A percentile compares a stretch with the other conserved stretches of the same genome.
phyloP scores from a whole-genome alignment of 2,329 filamentous ascomycete genomes.

The Immersiporthe knoxdaviesiana region DNA sequence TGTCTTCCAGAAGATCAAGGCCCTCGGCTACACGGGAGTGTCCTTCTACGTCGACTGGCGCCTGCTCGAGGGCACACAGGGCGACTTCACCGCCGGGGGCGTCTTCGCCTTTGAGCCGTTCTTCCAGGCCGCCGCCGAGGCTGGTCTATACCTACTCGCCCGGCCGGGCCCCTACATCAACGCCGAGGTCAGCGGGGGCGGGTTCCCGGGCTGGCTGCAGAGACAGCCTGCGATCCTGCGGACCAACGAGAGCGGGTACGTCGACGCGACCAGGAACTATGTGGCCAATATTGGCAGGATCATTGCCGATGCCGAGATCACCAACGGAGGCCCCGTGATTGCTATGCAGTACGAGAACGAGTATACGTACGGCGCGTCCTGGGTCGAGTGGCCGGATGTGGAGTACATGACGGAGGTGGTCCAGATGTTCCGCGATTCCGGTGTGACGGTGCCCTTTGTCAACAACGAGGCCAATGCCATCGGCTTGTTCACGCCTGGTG shows the following conservation, averaged over 20 bases:
- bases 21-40: slow-evolving; percentile 77
- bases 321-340: slow-evolving; percentile 79
- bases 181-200: slow-evolving; percentile 75
- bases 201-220: slow-evolving; percentile 80
- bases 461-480: slow-evolving; percentile 69
- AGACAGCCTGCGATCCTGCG: slow-evolving; percentile 67
- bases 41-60: slow-evolving; percentile 84
- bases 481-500: slow-evolving; percentile 67
- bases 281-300: slow-evolving; percentile 60
- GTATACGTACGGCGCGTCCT: slow-evolving; percentile 59
- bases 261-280: slow-evolving; percentile 69
- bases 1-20: slow-evolving; percentile 81
- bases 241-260: slow-evolving; percentile 63
- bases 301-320: slow-evolving; percentile 78
- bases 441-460: slow-evolving; percentile 74
- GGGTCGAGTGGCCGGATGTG: slow-evolving; percentile 63
- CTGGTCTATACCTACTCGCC: slow-evolving; percentile 78
- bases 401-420: slow-evolving; percentile 73
- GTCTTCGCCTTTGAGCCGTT: slow-evolving; percentile 75
- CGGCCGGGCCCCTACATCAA: slow-evolving; percentile 77
- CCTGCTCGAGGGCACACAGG: slow-evolving; percentile 72
- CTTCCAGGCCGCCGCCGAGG: slow-evolving; percentile 72
- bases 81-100: slow-evolving; percentile 70
- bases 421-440: slow-evolving; percentile 67
- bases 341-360: slow-evolving; percentile 83